Percentiles rank a stretch among this genome's conserved stretches.
Conservation (phyloP, 495 filamentous ascomycete species). For the Apiosordaria backusii region DNA sequence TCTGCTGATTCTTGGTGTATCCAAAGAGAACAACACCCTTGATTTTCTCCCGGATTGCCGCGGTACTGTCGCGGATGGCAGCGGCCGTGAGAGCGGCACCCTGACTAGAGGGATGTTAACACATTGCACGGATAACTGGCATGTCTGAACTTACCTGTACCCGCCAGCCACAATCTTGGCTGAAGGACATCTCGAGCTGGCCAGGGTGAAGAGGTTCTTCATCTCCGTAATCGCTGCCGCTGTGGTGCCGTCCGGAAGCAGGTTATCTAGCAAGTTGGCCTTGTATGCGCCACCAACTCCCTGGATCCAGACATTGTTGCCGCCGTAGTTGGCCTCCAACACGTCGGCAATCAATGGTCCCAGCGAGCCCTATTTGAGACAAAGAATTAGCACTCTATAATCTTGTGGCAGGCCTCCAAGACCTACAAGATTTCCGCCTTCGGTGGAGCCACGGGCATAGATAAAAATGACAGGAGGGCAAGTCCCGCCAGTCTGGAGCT, state of each 20-base stretch:
- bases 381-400: slow-evolving; percentile 9
- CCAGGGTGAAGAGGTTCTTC: slow-evolving; percentile 32
- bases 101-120: slow-evolving; percentile 32
- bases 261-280: slow-evolving; percentile 36
- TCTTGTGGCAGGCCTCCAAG: not conserved
- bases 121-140: slow-evolving; percentile 23
- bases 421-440: slow-evolving; percentile 50
- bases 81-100: slow-evolving; percentile 54
- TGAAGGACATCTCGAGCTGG: slow-evolving; percentile 32
- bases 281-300: slow-evolving; percentile 38
- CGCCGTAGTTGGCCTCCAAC: slow-evolving; percentile 29
- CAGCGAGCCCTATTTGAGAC: slow-evolving; percentile 18
- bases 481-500: slow-evolving; percentile 15
- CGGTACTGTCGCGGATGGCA: slow-evolving; percentile 41
- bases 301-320: slow-evolving; percentile 32
- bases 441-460: slow-evolving; percentile 42
- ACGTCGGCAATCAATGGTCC: slow-evolving; percentile 31
- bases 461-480: slow-evolving; percentile 50
- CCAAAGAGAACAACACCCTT: slow-evolving; percentile 54
- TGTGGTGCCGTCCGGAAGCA: slow-evolving; percentile 34
- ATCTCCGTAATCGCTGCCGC: slow-evolving; percentile 34
- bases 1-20: slow-evolving; percentile 54
- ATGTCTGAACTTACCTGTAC: slow-evolving; percentile 17
- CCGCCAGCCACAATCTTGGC: slow-evolving; percentile 38
- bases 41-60: slow-evolving; percentile 45